Percentiles rank a stretch among this genome's conserved stretches.
Conservation (phyloP, 495 filamentous ascomycete species). For the Bathelium albidoporum region DNA sequence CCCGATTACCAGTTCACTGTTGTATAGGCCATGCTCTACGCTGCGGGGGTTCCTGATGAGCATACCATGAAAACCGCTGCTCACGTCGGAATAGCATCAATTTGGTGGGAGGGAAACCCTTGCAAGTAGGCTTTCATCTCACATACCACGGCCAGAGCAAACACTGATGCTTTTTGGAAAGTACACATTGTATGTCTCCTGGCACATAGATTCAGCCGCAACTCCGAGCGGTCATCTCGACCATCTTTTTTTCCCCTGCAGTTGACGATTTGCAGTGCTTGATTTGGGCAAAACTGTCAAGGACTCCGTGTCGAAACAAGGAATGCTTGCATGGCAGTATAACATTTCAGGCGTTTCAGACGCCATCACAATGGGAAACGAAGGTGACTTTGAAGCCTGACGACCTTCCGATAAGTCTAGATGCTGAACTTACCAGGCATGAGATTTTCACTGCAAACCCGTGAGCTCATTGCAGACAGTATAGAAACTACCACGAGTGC, state of each 20-base stretch:
- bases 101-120: slow-evolving; percentile 99
- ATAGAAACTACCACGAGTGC: slow-evolving; percentile 84
- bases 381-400: slow-evolving; percentile 45
- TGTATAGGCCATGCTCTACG: slow-evolving; percentile 83
- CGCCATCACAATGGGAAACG: slow-evolving; percentile 92
- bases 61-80: slow-evolving; percentile 82
- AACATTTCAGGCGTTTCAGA: slow-evolving; percentile 93
- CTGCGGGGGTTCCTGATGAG: slow-evolving; percentile 74
- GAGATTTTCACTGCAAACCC: slow-evolving; percentile 89
- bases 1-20: slow-evolving; percentile 3
- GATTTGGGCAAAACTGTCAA: slow-evolving; percentile 89
- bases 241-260: too few relatives aligned
- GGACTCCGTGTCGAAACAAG: slow-evolving; percentile 64
- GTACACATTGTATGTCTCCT: slow-evolving; percentile 30
- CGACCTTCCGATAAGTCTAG: not conserved
- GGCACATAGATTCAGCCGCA: not conserved
- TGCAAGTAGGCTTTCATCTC: slow-evolving; percentile 48
- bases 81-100: slow-evolving; percentile 79
- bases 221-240: not conserved
- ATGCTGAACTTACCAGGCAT: slow-evolving; percentile 52
- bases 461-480: slow-evolving; percentile 91
- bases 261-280: slow-evolving; percentile 58
- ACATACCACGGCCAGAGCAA: too few relatives aligned
- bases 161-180: slow-evolving; percentile 4
- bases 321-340: slow-evolving; percentile 87